Evolutionary conservation across 495 filamentous ascomycete genomes (phyloP).

Genomic region (Friedmanniomyces simplex): DNA sequence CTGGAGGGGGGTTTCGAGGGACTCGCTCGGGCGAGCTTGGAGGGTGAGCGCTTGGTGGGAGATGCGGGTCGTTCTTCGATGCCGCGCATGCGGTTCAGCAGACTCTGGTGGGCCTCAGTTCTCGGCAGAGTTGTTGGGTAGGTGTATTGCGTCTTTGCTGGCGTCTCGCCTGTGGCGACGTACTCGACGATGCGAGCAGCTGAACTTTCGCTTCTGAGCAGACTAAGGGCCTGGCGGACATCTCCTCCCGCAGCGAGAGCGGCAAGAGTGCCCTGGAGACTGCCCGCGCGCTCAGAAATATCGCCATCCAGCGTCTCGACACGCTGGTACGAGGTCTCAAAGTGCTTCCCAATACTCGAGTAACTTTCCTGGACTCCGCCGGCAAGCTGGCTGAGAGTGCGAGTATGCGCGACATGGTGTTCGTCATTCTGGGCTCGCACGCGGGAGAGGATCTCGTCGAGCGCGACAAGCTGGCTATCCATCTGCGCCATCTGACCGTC

Average conservation of each 20-base stretch:
- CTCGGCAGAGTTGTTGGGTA: constrained; percentile 67
- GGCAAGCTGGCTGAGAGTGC: constrained; percentile 51
- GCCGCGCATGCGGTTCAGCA: constrained; percentile 48
- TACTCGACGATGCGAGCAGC: constrained; percentile 63
- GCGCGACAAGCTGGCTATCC: constrained; percentile 70
- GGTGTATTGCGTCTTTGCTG: constrained; percentile 62
- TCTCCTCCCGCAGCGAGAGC: constrained; percentile 43
- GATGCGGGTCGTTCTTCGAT: constrained; percentile 1
- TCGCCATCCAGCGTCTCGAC: constrained; percentile 54
- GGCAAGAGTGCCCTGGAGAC: constrained; percentile 44
- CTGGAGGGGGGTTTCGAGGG: constrained; percentile 20
- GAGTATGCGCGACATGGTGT: constrained; percentile 57
- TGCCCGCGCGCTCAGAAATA: constrained; percentile 43
- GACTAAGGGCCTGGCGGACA: constrained; percentile 55
- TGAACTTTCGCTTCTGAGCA: constrained; percentile 55
- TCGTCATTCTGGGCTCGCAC: constrained; percentile 70
- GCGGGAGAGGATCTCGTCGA: constrained; percentile 82
- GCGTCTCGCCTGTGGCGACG: constrained; percentile 71
- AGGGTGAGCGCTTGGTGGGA: constrained; percentile 1
- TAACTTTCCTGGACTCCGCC: constrained; percentile 60
- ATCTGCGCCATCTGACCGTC: constrained; percentile 81
- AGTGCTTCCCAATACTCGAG: constrained; percentile 51
- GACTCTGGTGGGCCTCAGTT: constrained; percentile 58
- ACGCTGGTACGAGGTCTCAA: constrained; percentile 50
- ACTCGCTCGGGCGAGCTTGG: constrained; percentile 1